Percentiles rank a stretch among this genome's conserved stretches.
Conservation (phyloP, 768 basidiomycete species). For the Saitozyma podzolica region DNA sequence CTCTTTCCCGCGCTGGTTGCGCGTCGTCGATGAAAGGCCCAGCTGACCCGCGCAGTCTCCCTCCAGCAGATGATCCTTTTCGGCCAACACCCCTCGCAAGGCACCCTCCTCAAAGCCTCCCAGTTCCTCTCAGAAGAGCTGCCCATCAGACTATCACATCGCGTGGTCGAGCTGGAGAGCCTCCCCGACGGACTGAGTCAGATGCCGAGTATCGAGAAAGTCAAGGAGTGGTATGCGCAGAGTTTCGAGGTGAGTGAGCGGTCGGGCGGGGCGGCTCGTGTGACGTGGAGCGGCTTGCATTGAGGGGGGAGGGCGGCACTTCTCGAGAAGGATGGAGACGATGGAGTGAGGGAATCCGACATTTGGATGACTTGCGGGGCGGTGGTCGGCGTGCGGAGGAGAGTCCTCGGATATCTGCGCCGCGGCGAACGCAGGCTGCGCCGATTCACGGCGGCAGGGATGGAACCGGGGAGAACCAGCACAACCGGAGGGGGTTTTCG, state of each 20-base stretch:
- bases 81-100: conserved; percentile 92
- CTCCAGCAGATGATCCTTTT: conserved; percentile 98
- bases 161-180: conserved; percentile 92
- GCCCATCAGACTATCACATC: conserved; percentile 89
- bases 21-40: not conserved
- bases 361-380: no score
- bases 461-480: no score
- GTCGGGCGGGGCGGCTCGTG: not conserved
- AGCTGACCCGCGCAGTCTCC: conserved; percentile 63
- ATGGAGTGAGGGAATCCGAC: no score
- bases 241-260: conserved; percentile 78
- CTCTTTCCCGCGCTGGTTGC: not conserved
- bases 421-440: no score
- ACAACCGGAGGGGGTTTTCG: no score
- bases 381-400: no score
- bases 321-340: no score
- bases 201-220: conserved; percentile 87
- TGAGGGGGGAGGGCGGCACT: no score
- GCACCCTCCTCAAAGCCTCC: conserved; percentile 80
- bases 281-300: no score
- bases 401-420: no score
- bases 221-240: conserved; percentile 99
- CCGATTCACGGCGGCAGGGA: no score
- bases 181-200: conserved; percentile 85
- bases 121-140: conserved; percentile 71